These are phyloP conservation scores for Didymella pinodella DNA, from an alignment of 2,329 filamentous ascomycete genomes.

Conservation along the genomic window DNA sequence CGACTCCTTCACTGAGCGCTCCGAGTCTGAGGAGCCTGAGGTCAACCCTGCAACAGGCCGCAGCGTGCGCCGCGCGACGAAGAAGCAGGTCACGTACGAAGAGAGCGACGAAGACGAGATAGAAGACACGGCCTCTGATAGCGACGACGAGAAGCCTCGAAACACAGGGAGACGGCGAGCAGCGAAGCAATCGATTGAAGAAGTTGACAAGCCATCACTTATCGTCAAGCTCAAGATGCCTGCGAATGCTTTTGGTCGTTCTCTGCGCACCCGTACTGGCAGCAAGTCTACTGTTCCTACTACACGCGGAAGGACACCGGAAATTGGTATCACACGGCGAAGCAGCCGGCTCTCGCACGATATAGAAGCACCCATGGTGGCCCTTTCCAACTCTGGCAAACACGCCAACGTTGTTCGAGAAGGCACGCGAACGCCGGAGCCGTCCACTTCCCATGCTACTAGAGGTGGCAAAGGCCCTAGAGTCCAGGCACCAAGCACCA, in stretches of 20 bases:
- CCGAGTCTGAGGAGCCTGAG: constrained; percentile 58
- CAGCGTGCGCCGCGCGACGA: constrained; percentile 63
- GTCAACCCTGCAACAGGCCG: constrained; percentile 64
- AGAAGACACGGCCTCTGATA: constrained; percentile 49
- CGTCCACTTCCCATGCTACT: constrained; percentile 54
- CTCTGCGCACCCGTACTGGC: constrained; percentile 51
- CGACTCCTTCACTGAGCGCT: constrained; percentile 53
- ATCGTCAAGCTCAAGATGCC: constrained; percentile 55
- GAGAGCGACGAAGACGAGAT: constrained; percentile 61
- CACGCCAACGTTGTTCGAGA: constrained; percentile 63
- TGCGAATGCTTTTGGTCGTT: constrained; percentile 31
- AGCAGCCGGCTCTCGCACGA: constrained; percentile 68
- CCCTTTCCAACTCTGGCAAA: constrained; percentile 66
- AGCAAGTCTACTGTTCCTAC: constrained; percentile 43
- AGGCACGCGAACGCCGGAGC: constrained; percentile 60
- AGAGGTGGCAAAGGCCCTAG: constrained; percentile 59
- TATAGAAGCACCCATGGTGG: constrained; percentile 63
- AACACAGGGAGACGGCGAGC: constrained; percentile 29
- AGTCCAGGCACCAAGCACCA: constrained; percentile 55
- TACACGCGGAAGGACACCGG: constrained; percentile 49
- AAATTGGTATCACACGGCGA: constrained; percentile 55
- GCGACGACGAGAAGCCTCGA: constrained; percentile 38
- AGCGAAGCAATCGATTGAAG: constrained; percentile 39
- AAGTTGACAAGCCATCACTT: constrained; percentile 44
- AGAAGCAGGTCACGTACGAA: constrained; percentile 64